Percentiles rank a stretch among this genome's conserved stretches.
Conservation (phyloP, 2,329 filamentous ascomycete species). For the Penicillium sp. region DNA sequence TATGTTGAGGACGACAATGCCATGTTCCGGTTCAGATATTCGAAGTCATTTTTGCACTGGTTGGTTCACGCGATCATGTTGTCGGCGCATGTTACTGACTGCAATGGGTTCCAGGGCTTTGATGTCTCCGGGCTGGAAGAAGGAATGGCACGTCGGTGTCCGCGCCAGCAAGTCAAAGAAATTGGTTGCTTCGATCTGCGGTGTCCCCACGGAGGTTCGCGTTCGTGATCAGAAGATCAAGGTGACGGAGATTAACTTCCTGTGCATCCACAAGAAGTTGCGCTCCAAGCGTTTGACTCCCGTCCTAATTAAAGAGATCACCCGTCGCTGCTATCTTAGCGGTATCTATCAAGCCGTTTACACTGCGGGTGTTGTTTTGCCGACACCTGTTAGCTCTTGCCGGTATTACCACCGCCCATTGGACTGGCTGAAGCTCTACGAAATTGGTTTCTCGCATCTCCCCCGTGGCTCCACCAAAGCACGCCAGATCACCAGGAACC, state of each 20-base stretch:
- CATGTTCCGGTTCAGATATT: constrained; percentile 97
- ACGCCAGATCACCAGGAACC: constrained; percentile 78
- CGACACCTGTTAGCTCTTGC: constrained; percentile 83
- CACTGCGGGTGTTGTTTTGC: constrained; percentile 82
- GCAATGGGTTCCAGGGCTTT: too few relatives aligned
- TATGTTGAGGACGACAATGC: constrained; percentile 96
- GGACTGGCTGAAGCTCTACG: constrained; percentile 93
- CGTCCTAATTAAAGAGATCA: constrained; percentile 95
- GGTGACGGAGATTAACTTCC: constrained; percentile 92
- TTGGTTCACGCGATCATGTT: too few relatives aligned
- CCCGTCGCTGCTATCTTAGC: constrained; percentile 75
- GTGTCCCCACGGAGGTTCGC: constrained; percentile 73
- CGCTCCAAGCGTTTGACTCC: constrained; percentile 85
- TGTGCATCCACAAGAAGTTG: constrained; percentile 96
- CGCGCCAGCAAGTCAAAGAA: constrained; percentile 73
- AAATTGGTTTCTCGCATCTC: constrained; percentile 84
- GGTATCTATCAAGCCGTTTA: constrained; percentile 92
- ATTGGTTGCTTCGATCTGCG: constrained; percentile 91
- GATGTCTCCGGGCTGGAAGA: constrained; percentile 87
- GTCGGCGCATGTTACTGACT: too few relatives aligned
- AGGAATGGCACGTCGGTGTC: constrained; percentile 90
- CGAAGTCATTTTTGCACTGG: constrained; percentile 79
- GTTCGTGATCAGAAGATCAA: constrained; percentile 67
- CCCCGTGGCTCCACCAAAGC: constrained; percentile 73
- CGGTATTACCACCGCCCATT: constrained; percentile 90